These are phyloP conservation scores for Cenchrus purpureus DNA, from an alignment of 176 grass and related monocot genomes.

Conservation along the genomic window DNA sequence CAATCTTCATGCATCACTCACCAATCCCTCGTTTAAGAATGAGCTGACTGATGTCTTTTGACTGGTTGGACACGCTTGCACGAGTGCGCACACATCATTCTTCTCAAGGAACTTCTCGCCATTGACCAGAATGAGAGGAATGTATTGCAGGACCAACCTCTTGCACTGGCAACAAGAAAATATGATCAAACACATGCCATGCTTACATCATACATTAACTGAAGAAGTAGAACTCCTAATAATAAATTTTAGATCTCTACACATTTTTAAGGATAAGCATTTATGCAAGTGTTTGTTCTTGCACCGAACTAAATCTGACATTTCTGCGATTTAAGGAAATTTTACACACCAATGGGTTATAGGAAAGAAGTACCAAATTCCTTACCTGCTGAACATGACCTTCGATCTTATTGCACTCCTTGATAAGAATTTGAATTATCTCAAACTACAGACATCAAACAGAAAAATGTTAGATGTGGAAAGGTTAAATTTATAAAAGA, in stretches of 20 bases:
- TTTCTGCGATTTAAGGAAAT: neutral
- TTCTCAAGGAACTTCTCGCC: conserved; percentile 91
- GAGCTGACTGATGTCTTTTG: conserved; percentile 9
- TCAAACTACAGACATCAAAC: conserved; percentile 57
- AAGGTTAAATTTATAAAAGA: too few species aligned
- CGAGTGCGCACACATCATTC: conserved; percentile 62
- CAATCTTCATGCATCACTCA: conserved; percentile 56
- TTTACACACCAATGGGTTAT: neutral
- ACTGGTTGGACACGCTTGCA: conserved; percentile 58
- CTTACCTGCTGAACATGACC: conserved; percentile 76
- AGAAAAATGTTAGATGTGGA: neutral
- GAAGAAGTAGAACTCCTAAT: neutral
- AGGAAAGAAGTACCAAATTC: neutral
- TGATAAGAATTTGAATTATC: conserved; percentile 77
- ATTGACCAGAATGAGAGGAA: conserved; percentile 80
- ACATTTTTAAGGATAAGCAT: too few species aligned
- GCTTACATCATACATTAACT: neutral
- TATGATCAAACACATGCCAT: neutral
- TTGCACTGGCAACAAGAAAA: conserved; percentile 73
- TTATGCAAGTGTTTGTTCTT: neutral
- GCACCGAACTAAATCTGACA: neutral
- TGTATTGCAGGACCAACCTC: conserved; percentile 81
- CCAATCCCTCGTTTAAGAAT: neutral
- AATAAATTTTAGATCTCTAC: neutral
- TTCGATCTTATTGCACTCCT: conserved; percentile 86